These are phyloP conservation scores for Skeletonema tropicum DNA, from an alignment of 108 stramenopile species.

Conservation along the genomic window DNA sequence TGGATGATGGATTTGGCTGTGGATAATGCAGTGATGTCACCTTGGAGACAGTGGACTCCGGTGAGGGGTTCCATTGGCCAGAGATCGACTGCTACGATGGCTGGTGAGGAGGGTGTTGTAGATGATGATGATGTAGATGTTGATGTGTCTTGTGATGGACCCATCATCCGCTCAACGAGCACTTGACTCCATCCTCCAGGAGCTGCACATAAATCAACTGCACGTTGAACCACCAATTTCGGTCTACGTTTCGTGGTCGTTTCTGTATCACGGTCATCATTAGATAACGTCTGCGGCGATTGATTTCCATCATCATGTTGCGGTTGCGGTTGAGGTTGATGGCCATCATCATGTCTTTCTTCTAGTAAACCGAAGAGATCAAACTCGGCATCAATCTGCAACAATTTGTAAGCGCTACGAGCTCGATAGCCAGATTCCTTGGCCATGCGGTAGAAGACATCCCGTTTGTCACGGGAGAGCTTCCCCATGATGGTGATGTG, in stretches of 20 bases:
- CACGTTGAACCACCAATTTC: slow-evolving; percentile 38
- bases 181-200: slow-evolving; percentile 99
- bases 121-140: slow-evolving; percentile 2
- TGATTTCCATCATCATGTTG: neutral
- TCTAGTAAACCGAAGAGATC: slow-evolving; percentile 70
- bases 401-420: slow-evolving; percentile 96
- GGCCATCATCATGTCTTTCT: neutral
- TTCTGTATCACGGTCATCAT: slow-evolving; percentile 20
- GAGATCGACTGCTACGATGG: slow-evolving; percentile 95
- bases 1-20: slow-evolving; percentile 85
- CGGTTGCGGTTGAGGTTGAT: neutral
- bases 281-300: neutral
- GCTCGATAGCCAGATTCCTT: slow-evolving; percentile 97
- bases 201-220: slow-evolving; percentile 98
- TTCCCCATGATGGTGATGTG: slow-evolving; percentile 67
- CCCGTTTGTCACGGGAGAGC: slow-evolving; percentile 93
- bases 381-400: slow-evolving; percentile 97
- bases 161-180: slow-evolving; percentile 63
- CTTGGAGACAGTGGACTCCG: slow-evolving; percentile 91
- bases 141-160: neutral
- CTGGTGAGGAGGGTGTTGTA: slow-evolving; percentile 23
- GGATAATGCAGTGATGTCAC: slow-evolving; percentile 92
- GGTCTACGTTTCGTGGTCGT: neutral
- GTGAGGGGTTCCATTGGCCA: slow-evolving; percentile 97
- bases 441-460: slow-evolving; percentile 97